Evolutionary conservation across 2,329 filamentous ascomycete genomes (phyloP), one percentile per base, ranked within the genome.

Genomic region (Calonectria fujianensis): DNA sequence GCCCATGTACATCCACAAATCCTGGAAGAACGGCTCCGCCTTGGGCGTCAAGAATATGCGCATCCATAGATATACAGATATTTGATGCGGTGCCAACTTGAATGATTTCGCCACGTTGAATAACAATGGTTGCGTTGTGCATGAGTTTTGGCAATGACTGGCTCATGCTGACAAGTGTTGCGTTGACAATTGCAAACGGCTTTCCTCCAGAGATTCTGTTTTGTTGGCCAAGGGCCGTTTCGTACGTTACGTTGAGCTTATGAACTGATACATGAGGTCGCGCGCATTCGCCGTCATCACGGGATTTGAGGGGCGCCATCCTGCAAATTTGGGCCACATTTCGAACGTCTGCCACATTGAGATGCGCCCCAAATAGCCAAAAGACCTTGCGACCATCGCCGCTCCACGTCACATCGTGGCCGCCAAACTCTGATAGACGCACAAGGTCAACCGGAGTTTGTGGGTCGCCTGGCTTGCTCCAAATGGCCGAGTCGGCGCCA

Each of bases 1-100:
- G 64, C 7, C 64, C 64, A 37, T 67, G 64, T 5, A 67, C 16
- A 14, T 67, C 64, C 9, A 67, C 31, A 29, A 52, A 67, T n/a
- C 64, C 64, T 7, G 64, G 64, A 16, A 67, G 35, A 27, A 67
- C 45, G 4, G 64, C 64, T 6, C 64, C 64, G 5, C 64, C 64
- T 5, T 16, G 31, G 9, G 31, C 64, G 48, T 67, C 45, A 4
- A 67, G 24, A 20, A 52, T 16, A 4, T 35, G 6, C 16, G 64
- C n/a, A 31, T 67, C 16, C 9, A 2, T 16, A 2, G 41, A 20
- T 5, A 67, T 35, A 18, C 18, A 18, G 31, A 29, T 3, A 5
- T 35, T 8, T 16, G 64, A 52, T 4, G 3, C 45, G 9, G 45
- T 9, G 2, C 45, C 45, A 7, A 29, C 45, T 24, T 45, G 29